phyloP scores from a whole-genome alignment of 2,329 filamentous ascomycete genomes.

The Furcasterigmium sp. region DNA sequence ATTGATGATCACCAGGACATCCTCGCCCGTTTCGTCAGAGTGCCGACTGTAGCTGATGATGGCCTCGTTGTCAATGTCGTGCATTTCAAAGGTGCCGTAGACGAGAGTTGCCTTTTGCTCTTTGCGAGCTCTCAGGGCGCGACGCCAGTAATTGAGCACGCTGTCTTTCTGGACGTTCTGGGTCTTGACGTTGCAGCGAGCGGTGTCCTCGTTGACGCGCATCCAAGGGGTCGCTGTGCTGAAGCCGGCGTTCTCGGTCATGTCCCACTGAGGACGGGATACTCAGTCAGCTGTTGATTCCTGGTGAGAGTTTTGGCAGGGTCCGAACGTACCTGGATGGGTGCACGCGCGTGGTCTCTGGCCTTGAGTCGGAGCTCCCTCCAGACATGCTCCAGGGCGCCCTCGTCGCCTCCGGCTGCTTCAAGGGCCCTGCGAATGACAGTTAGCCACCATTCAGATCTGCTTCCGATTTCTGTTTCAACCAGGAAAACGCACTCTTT shows the following conservation, averaged over 20 bases:
- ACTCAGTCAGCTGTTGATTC: not conserved
- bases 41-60: slow-evolving; percentile 1
- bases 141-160: slow-evolving; percentile 1
- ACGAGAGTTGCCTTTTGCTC: not conserved
- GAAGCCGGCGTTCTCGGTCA: not conserved
- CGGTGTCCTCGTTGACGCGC: slow-evolving; percentile 1
- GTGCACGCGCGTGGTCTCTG: not conserved
- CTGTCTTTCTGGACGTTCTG: not conserved
- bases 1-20: not conserved
- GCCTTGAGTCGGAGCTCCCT: not conserved
- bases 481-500: not conserved
- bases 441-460: not conserved
- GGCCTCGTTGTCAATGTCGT: not conserved
- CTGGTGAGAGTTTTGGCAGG: not conserved
- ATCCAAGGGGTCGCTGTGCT: not conserved
- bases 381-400: not conserved
- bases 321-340: not conserved
- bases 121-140: not conserved
- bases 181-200: not conserved
- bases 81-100: not conserved
- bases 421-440: not conserved
- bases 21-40: not conserved
- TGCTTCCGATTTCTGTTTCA: not conserved
- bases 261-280: not conserved
- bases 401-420: not conserved